Evolutionary conservation across 805 yeast genomes (phyloP).

Genomic region (Ogataea pilisensis): DNA sequence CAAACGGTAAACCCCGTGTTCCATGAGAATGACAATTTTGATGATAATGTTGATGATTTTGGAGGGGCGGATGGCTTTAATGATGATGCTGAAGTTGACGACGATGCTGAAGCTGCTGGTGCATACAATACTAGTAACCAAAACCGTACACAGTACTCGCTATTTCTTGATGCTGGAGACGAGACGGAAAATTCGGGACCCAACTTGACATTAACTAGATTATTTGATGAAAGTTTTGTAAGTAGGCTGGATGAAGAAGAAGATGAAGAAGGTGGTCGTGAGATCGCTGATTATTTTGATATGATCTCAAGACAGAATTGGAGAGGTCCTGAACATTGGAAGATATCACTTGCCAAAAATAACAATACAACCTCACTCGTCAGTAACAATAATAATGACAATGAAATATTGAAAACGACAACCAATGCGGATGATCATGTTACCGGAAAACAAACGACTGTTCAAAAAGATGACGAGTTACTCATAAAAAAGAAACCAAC

Average conservation of each 20-base stretch:
- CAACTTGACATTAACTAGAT: constrained; percentile 27
- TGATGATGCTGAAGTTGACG: constrained; percentile 20
- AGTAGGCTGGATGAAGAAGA: constrained; percentile 21
- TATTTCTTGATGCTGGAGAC: constrained; percentile 28
- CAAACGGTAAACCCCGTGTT: constrained; percentile 16
- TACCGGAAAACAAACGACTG: constrained; percentile 1
- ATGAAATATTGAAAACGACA: too few relatives aligned
- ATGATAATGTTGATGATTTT: constrained; percentile 15
- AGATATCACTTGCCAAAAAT: constrained; percentile 45
- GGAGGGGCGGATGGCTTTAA: constrained; percentile 5
- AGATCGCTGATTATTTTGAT: constrained; percentile 72
- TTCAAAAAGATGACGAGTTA: constrained; percentile 4
- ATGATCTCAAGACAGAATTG: constrained; percentile 65
- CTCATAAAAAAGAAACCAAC: constrained; percentile 10
- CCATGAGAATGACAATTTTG: constrained; percentile 19
- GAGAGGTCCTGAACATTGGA: constrained; percentile 96
- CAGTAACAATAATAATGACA: background rate
- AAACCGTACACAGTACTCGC: constrained; percentile 29
- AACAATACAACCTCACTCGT: constrained; percentile 3
- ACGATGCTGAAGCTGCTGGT: constrained; percentile 20
- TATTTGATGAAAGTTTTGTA: constrained; percentile 30
- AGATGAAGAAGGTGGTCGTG: constrained; percentile 37
- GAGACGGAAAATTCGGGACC: constrained; percentile 29
- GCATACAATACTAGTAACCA: constrained; percentile 7
- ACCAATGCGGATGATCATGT: too few relatives aligned